Conservation (phyloP, 306 rosid genomes). For the Corylus heterophylla region DNA sequence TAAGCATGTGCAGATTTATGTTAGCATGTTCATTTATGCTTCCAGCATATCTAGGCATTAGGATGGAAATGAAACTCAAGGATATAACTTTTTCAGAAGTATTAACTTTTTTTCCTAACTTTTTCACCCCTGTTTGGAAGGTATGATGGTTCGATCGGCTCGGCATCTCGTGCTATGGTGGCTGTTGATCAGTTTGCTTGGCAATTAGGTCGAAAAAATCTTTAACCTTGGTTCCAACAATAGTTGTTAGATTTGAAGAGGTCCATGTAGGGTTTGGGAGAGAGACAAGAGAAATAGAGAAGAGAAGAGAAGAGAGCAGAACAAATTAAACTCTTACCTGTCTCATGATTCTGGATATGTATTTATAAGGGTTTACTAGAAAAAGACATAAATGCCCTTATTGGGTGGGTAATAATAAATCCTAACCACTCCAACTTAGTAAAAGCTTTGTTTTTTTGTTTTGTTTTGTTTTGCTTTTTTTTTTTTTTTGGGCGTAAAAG, state of each 20-base stretch:
- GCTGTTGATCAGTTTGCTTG: constrained; percentile 77
- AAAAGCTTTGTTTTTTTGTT: too few relatives aligned
- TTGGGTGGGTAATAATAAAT: too few relatives aligned
- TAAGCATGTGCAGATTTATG: constrained; percentile 43
- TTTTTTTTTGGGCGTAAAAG: too few relatives aligned
- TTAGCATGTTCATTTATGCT: constrained; percentile 1
- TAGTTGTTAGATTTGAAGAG: neutral
- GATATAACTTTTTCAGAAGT: neutral
- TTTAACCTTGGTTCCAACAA: constrained; percentile 28
- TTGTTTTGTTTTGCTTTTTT: too few relatives aligned
- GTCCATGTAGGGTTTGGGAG: too few relatives aligned
- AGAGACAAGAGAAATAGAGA: too few relatives aligned
- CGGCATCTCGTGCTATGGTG: constrained; percentile 94
- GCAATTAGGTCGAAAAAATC: constrained; percentile 72
- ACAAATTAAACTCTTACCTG: too few relatives aligned
- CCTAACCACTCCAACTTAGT: too few relatives aligned
- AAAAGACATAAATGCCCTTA: too few relatives aligned
- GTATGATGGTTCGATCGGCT: constrained; percentile 87
- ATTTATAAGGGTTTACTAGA: too few relatives aligned
- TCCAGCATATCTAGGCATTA: neutral
- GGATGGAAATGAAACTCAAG: constrained; percentile 7
- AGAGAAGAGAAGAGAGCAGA: too few relatives aligned
- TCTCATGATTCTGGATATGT: too few relatives aligned
- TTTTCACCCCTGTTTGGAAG: constrained; percentile 37
- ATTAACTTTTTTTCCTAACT: neutral